phyloP scores from a whole-genome alignment of 169 alveolate species.

The Babesia microti region DNA sequence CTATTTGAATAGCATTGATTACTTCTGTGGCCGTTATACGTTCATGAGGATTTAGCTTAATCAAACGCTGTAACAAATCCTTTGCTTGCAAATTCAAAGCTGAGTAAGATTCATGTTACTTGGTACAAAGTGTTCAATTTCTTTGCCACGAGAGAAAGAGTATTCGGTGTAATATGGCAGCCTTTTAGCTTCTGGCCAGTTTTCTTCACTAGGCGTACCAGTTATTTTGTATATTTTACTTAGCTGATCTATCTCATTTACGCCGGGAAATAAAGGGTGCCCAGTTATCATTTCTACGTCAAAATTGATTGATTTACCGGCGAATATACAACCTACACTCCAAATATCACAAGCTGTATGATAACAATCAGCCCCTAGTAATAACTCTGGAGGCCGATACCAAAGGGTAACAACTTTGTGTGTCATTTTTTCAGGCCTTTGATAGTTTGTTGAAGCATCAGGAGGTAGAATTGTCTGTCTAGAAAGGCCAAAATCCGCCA shows the following conservation, averaged over 20 bases:
- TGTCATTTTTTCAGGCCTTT: slow-evolving; percentile 64
- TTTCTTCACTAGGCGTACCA: slow-evolving; percentile 70
- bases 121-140: slow-evolving; percentile 20
- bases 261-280: slow-evolving; percentile 80
- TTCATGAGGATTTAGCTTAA: slow-evolving; percentile 62
- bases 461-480: slow-evolving; percentile 26
- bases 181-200: slow-evolving; percentile 80
- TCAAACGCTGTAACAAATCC: slow-evolving; percentile 45
- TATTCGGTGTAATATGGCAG: slow-evolving; percentile 51
- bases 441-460: slow-evolving; percentile 24
- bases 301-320: slow-evolving; percentile 34
- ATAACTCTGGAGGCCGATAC: slow-evolving; percentile 92
- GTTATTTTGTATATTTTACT: slow-evolving; percentile 65
- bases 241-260: slow-evolving; percentile 68
- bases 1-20: neutral
- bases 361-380: slow-evolving; percentile 78
- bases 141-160: slow-evolving; percentile 40
- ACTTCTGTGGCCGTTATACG: slow-evolving; percentile 64
- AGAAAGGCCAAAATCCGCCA: slow-evolving; percentile 82
- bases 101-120: slow-evolving; percentile 7
- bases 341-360: slow-evolving; percentile 85
- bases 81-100: slow-evolving; percentile 10
- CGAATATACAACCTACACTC: slow-evolving; percentile 87
- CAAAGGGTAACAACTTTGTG: slow-evolving; percentile 80
- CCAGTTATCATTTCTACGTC: slow-evolving; percentile 64